phyloP scores from a whole-genome alignment of 1,139 yeast genomes.

The Blastobotrys petasosporus region DNA sequence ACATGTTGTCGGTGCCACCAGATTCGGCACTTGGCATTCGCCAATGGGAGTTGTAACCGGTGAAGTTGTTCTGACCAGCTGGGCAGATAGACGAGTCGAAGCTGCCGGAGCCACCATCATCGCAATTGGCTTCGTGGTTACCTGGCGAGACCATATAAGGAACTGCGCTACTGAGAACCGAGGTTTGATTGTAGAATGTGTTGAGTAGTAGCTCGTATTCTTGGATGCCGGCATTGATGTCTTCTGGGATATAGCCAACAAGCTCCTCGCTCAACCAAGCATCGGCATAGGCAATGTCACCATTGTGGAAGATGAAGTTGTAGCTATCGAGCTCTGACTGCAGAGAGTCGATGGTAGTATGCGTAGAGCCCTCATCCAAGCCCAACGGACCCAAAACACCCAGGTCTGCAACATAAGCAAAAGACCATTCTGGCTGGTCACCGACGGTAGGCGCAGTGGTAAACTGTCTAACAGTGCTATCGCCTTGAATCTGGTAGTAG shows the following conservation, averaged over 20 bases:
- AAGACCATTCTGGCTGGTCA: constrained; percentile 17
- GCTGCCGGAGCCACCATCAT: constrained; percentile 23
- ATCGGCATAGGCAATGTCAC: constrained; percentile 32
- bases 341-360: constrained; percentile 26
- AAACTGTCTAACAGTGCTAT: constrained; percentile 15
- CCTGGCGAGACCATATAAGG: constrained; percentile 33
- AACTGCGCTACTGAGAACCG: constrained; percentile 19
- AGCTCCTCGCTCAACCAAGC: constrained; percentile 26
- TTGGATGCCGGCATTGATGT: constrained; percentile 12
- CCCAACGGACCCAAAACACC: constrained; percentile 28
- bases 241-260: constrained; percentile 19
- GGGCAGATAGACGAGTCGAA: constrained; percentile 21
- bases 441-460: constrained; percentile 20
- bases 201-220: constrained; percentile 23
- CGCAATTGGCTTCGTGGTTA: constrained; percentile 31
- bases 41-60: constrained; percentile 25
- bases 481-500: constrained; percentile 25
- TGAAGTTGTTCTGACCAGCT: constrained; percentile 25
- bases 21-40: constrained; percentile 27
- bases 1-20: constrained; percentile 25
- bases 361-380: constrained; percentile 16
- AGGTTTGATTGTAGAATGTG: constrained; percentile 24
- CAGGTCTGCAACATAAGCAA: constrained; percentile 28
- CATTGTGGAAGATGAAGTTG: constrained; percentile 29
- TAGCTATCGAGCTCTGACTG: constrained; percentile 19